A percentile compares a stretch with the other conserved stretches of the same genome.
These are phyloP conservation scores for Calonectria hongkongensis DNA, from an alignment of 2,329 filamentous ascomycete species.

Conservation along the genomic window DNA sequence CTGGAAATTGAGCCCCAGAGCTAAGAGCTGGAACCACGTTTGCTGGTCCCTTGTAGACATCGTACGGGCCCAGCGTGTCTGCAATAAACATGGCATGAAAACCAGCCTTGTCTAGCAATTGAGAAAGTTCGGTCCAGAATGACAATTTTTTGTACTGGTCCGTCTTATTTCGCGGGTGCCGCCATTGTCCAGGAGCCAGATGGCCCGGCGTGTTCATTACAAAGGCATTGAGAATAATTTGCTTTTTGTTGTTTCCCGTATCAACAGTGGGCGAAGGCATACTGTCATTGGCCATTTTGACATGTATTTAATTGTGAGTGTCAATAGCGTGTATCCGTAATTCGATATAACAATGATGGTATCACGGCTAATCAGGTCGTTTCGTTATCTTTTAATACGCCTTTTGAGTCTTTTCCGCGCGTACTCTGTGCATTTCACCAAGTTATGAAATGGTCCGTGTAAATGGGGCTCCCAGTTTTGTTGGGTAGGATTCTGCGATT, in stretches of 20 bases:
- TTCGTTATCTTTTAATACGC: neutral
- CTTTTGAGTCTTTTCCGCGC: neutral
- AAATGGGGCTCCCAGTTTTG: neutral
- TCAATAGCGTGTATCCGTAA: neutral
- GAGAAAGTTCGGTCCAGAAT: conserved; percentile 68
- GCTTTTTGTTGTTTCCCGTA: conserved; percentile 18
- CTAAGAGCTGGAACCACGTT: conserved; percentile 53
- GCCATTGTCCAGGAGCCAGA: conserved; percentile 46
- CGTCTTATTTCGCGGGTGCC: conserved; percentile 47
- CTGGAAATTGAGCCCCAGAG: conserved; percentile 64
- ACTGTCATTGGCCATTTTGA: neutral
- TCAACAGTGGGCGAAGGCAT: neutral
- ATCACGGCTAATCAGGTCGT: neutral
- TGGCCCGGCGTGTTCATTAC: conserved; percentile 46
- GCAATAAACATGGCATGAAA: conserved; percentile 72
- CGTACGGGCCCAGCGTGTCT: conserved; percentile 68
- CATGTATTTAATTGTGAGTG: neutral
- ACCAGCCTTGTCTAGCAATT: conserved; percentile 65
- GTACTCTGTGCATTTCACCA: neutral
- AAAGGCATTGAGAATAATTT: conserved; percentile 47
- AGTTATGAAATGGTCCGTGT: neutral
- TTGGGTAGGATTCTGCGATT: conserved; percentile 8
- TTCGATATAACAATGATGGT: too few relatives aligned
- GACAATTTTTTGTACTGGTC: conserved; percentile 51
- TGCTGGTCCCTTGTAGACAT: conserved; percentile 42